Evolutionary conservation across 768 basidiomycete genomes (phyloP), one percentile per base, ranked within the genome.

Genomic region (Sutorius australiensis): DNA sequence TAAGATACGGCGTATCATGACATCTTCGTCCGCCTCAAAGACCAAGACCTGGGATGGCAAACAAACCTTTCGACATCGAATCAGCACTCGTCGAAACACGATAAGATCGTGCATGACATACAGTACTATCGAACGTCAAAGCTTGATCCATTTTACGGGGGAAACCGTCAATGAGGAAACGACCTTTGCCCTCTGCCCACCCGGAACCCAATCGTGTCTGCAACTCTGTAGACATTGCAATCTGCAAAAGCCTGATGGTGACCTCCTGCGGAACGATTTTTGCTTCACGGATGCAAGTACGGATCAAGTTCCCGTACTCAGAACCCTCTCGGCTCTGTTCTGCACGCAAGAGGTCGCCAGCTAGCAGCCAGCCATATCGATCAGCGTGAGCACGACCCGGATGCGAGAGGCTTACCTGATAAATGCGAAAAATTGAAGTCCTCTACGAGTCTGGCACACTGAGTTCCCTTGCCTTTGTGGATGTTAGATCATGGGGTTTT

Each of bases 111-210:
- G n/a, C 19, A 1, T 9, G 4, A 70, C 80, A 50, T 59, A 93
- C 95, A 43, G 84, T 78, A 60, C 89, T 77, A 63, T 98, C 95
- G 65, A 98, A 99, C 67, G 85, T 84, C 63, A 86, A 55, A 0
- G 95, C 95, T 72, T 99, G 97, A 68, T 99, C 97, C 93, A 98
- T 94, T 77, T 98, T 94, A 55, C 95, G 82, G 50, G 95, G 97
- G 73, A 98, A 98, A 1, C 95, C 97, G 58, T 99, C 95, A 56
- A 99, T 86, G 61, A 98, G 78, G 77, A 98, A 99, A 42, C 92
- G 84, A 32, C 91, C 92, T 48, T 72, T 75, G 24, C 87, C 90
- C 31, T 80, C 73, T 9, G 68, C 69, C 92, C 92, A 94, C 19
- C 81, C 84, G 7, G 77, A 73, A 11, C 75, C 74, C 0, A 71